Conservation (phyloP, 306 rosid genomes). For the Quercus ilex region DNA sequence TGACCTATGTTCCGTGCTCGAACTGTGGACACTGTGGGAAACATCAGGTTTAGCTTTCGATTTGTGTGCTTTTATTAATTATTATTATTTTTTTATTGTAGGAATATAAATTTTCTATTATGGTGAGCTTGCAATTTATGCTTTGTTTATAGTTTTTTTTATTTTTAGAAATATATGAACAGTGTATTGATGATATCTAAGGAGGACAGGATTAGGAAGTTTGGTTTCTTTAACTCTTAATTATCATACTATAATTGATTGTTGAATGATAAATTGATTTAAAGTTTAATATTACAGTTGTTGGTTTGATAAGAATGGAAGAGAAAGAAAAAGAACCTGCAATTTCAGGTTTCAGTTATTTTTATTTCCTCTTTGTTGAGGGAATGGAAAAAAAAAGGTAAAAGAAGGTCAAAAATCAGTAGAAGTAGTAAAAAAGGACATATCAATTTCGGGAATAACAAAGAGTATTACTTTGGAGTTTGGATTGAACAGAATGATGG, state of each 20-base stretch:
- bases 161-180: background rate
- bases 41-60: conserved; percentile 40
- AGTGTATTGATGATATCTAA: background rate
- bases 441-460: too few species aligned
- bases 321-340: background rate
- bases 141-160: background rate
- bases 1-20: conserved; percentile 95
- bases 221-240: background rate
- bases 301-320: background rate
- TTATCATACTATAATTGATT: background rate
- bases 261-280: background rate
- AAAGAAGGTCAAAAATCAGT: too few species aligned
- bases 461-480: too few species aligned
- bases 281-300: background rate
- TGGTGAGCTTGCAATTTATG: background rate
- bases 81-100: background rate
- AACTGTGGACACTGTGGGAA: conserved; percentile 77
- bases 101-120: background rate
- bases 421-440: too few species aligned
- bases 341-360: background rate
- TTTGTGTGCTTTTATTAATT: background rate
- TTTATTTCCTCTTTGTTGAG: too few species aligned
- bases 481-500: too few species aligned
- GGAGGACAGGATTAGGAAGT: background rate
- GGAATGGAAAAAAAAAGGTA: too few species aligned